These are phyloP conservation scores for Lipomyces anomalus DNA, from an alignment of 805 yeast species.

Conservation along the genomic window DNA sequence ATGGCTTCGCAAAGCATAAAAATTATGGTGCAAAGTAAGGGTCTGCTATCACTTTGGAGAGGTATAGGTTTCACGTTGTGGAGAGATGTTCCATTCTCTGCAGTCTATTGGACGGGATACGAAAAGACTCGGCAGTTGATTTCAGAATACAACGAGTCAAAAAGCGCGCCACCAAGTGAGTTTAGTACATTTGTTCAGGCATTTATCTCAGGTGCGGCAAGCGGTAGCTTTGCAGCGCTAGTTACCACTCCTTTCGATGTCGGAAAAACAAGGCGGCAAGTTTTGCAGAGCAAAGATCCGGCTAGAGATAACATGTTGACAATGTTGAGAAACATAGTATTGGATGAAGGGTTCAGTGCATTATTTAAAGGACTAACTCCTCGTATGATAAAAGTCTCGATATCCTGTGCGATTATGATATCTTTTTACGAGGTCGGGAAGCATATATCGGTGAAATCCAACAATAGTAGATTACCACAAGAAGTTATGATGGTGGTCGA, in stretches of 20 bases:
- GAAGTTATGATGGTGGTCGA: not conserved
- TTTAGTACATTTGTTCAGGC: conserved; percentile 33
- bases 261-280: conserved; percentile 88
- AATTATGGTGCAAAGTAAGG: conserved; percentile 48
- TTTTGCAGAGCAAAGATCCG: conserved; percentile 32
- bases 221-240: conserved; percentile 82
- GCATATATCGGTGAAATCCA: conserved; percentile 36
- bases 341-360: conserved; percentile 72
- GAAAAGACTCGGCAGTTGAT: conserved; percentile 15
- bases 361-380: conserved; percentile 85
- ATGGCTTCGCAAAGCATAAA: conserved; percentile 48
- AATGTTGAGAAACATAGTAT: conserved; percentile 57
- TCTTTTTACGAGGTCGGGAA: conserved; percentile 90
- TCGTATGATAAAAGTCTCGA: conserved; percentile 84
- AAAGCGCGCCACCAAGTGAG: conserved; percentile 6
- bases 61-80: conserved; percentile 85
- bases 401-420: conserved; percentile 97
- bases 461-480: not conserved
- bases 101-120: conserved; percentile 69
- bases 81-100: conserved; percentile 97
- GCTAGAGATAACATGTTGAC: conserved; percentile 49
- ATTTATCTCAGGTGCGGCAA: conserved; percentile 73
- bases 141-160: conserved; percentile 3
- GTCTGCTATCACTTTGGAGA: conserved; percentile 63
- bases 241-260: conserved; percentile 94